Conservation (phyloP, 2,329 filamentous ascomycete genomes). For the Diaporthe citri region DNA sequence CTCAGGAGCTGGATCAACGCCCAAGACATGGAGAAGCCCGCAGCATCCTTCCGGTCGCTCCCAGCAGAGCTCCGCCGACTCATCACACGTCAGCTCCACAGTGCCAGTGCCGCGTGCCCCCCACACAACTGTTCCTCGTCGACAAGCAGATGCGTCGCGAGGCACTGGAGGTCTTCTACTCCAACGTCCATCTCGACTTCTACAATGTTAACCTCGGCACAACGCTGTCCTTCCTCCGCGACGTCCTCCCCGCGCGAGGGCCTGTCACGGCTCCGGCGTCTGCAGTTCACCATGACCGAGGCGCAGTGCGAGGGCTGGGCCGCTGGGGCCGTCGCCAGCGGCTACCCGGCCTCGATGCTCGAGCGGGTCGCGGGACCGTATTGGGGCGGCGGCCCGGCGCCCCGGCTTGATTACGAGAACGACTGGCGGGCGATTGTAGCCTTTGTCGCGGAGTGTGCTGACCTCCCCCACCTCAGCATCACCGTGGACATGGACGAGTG, state of each 20-base stretch:
- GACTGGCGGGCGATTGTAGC: background rate
- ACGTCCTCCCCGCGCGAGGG: background rate
- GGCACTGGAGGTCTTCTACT: constrained; percentile 1
- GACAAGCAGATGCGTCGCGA: constrained; percentile 7
- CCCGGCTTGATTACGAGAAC: background rate
- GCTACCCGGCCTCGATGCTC: background rate
- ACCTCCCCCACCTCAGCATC: background rate
- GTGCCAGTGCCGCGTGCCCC: constrained; percentile 25
- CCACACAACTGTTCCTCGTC: constrained; percentile 11
- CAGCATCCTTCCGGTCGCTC: background rate
- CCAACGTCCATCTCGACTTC: constrained; percentile 10
- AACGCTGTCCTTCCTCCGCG: constrained; percentile 8
- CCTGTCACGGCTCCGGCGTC: background rate
- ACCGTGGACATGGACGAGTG: background rate
- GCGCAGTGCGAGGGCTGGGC: constrained; percentile 18
- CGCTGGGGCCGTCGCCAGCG: background rate
- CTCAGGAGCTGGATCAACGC: too few species aligned
- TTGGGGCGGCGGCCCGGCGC: background rate
- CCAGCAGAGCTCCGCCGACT: constrained; percentile 23
- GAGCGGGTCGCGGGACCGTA: background rate
- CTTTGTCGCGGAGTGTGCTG: background rate
- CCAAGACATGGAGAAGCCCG: background rate
- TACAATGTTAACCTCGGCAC: background rate
- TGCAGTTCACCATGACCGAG: constrained; percentile 22
- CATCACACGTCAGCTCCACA: background rate